These are phyloP conservation scores for Crucibulum laeve DNA, from an alignment of 768 basidiomycete genomes.

Conservation along the genomic window DNA sequence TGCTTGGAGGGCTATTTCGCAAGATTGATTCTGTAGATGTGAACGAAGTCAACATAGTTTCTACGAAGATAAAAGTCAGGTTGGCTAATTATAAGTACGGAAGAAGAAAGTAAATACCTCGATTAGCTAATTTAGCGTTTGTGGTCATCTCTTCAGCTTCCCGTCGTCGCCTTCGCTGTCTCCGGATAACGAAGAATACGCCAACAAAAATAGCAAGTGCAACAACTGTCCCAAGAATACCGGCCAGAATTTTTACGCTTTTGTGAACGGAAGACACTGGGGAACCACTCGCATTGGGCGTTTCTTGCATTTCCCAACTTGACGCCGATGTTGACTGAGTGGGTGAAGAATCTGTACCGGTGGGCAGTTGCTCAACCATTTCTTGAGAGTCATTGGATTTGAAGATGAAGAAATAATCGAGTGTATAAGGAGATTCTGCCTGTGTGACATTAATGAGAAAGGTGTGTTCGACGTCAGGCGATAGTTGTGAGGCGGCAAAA, in stretches of 20 bases:
- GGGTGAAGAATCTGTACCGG: neutral
- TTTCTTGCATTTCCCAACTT: neutral
- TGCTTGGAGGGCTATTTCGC: slow-evolving; percentile 20
- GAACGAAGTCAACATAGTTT: slow-evolving; percentile 29
- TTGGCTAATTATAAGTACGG: neutral
- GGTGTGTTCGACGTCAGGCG: slow-evolving; percentile 23
- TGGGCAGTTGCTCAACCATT: slow-evolving; percentile 8
- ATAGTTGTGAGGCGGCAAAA: slow-evolving; percentile 27
- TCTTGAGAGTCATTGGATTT: slow-evolving; percentile 6
- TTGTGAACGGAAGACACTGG: slow-evolving; percentile 3
- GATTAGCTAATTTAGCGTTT: slow-evolving; percentile 7
- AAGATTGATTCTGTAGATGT: slow-evolving; percentile 32
- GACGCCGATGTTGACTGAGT: neutral
- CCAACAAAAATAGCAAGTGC: slow-evolving; percentile 11
- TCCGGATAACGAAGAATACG: slow-evolving; percentile 7
- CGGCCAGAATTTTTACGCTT: slow-evolving; percentile 20
- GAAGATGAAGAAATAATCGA: slow-evolving; percentile 38
- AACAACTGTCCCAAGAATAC: slow-evolving; percentile 18
- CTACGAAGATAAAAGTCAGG: slow-evolving; percentile 10
- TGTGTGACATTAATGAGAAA: slow-evolving; percentile 33
- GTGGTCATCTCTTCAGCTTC: slow-evolving; percentile 1
- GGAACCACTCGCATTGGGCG: neutral
- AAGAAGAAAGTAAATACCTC: slow-evolving; percentile 12
- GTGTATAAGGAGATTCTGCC: slow-evolving; percentile 30
- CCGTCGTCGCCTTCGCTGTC: slow-evolving; percentile 1